Percentiles rank a stretch among this genome's conserved stretches.
Evolutionary conservation across 2,329 filamentous ascomycete species (phyloP).

Genomic region (Apiospora kogelbergensis): DNA sequence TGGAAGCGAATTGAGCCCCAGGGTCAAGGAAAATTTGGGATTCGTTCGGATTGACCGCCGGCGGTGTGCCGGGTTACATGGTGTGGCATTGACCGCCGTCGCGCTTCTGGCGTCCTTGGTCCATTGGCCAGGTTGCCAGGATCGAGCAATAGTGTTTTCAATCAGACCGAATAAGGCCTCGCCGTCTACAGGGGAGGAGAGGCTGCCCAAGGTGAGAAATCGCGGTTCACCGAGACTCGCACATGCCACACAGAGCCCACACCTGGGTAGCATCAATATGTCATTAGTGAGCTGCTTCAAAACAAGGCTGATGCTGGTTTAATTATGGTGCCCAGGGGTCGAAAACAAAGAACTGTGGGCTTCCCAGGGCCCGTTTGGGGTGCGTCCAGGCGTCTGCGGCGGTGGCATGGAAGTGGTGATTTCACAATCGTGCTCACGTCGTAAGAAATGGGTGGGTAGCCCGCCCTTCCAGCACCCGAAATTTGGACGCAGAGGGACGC

Average conservation of each 20-base stretch:
- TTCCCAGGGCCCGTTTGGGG: conserved; percentile 1
- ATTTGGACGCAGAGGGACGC: neutral
- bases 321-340: conserved; percentile 3
- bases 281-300: neutral
- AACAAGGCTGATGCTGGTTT: conserved; percentile 6
- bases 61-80: conserved; percentile 1
- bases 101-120: neutral
- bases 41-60: conserved; percentile 1
- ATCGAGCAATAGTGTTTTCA: neutral
- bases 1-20: neutral
- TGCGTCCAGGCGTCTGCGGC: neutral
- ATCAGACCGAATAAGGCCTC: conserved; percentile 1
- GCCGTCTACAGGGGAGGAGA: neutral
- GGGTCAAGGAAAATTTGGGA: neutral
- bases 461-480: neutral
- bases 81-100: neutral
- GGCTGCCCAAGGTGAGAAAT: neutral
- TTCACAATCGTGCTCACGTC: conserved; percentile 1
- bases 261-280: neutral
- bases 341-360: neutral
- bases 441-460: neutral
- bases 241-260: neutral
- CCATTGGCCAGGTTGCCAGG: neutral
- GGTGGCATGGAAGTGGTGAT: neutral
- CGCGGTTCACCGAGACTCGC: conserved; percentile 1